Conservation (phyloP, 2,329 filamentous ascomycete genomes). For the Microdochium nivale region DNA sequence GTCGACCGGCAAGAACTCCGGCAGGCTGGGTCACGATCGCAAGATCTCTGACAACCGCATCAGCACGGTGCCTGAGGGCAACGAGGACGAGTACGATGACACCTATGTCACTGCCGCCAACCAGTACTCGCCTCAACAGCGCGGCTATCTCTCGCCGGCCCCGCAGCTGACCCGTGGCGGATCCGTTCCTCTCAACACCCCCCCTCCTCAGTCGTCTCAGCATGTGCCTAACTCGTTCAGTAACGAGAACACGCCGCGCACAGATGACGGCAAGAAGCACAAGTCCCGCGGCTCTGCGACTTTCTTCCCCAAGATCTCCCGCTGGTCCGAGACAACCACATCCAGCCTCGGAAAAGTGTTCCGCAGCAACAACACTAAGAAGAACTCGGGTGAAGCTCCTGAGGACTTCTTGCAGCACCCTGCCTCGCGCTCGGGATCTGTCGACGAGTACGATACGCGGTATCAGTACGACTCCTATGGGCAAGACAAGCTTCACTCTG, state of each 20-base stretch:
- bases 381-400: constrained; percentile 42
- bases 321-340: constrained; percentile 94
- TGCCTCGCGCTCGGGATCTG: constrained; percentile 68
- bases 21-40: constrained; percentile 37
- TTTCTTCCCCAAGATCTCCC: constrained; percentile 84
- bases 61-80: constrained; percentile 79
- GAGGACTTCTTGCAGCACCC: constrained; percentile 49
- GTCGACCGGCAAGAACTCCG: constrained; percentile 48
- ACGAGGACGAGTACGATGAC: constrained; percentile 63
- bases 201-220: constrained; percentile 45
- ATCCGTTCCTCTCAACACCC: constrained; percentile 45
- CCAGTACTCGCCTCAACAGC: constrained; percentile 49
- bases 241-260: constrained; percentile 71
- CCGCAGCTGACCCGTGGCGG: constrained; percentile 42
- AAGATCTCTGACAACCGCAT: constrained; percentile 70
- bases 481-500: constrained; percentile 51
- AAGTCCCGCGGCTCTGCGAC: constrained; percentile 75
- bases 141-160: constrained; percentile 49
- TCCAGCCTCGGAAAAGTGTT: constrained; percentile 78
- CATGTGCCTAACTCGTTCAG: constrained; percentile 42
- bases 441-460: constrained; percentile 59
- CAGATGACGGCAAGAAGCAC: constrained; percentile 75
- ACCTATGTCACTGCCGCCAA: constrained; percentile 24
- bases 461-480: constrained; percentile 45
- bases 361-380: constrained; percentile 51